Evolutionary conservation across 768 basidiomycete genomes (phyloP), one percentile per base, ranked within the genome.

Genomic region (Gloeopeniophorella convolvens): DNA sequence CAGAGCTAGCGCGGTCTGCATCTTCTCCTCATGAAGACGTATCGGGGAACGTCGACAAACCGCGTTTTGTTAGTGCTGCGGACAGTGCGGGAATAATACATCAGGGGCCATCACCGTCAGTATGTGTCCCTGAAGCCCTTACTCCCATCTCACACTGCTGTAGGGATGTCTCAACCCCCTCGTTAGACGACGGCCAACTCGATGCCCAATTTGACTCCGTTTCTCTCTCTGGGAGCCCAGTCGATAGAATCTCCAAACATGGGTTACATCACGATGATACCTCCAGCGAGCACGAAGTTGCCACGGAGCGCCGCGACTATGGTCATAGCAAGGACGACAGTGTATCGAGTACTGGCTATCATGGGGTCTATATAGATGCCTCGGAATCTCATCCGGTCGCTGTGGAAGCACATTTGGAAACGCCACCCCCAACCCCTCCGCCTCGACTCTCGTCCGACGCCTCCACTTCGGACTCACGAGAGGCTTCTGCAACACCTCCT

Each of bases 1-100:
- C 75, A 47, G 83, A 85, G 48, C 64, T 88, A 42, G 75, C 76
- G 40, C 76, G 71, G 61, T 72, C 73, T 54, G 64, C 72, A 57
- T 67, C 66, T n/a, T 54, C 23, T 44, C 67, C 67, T 62, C 63
- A 62, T n/a, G 64, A 67, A 26, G 60, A 64, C 24, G 58, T 62
- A 12, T 56, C 31, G 18, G 58, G 53, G 3, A 56, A 55, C 26
- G 53, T 63, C n/a, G 62, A 63, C 8, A 64, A 67, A 16, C 66
- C 66, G 48, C 35, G 80, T 81, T 9, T 72, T 80, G 45, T 82
- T 81, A 12, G 83, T 80, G 0, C 68, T 83, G 33, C 7, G 30
- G 42, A 16, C 31, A 31, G 27, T 28, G 33, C 35, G 15, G 9
- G 12, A n/a, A 30, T 26, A 24, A n/a, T 16, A 16, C 35, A 16